Conservation (phyloP, 805 yeast genomes). For the Yamadazyma akitaensis region DNA sequence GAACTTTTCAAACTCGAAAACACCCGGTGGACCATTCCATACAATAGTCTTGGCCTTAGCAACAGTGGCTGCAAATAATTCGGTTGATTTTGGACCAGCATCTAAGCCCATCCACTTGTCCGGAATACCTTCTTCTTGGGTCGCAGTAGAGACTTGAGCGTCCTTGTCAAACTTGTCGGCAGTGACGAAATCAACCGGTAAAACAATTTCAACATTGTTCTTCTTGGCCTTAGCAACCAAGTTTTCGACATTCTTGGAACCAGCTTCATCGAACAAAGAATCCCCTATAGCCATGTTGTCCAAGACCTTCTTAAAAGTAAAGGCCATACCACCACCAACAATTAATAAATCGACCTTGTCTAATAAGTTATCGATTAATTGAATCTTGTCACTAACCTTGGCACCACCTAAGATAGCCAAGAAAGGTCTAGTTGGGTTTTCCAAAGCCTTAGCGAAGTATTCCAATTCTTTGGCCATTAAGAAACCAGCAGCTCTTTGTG, state of each 20-base stretch:
- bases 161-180: constrained; percentile 93
- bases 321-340: constrained; percentile 99
- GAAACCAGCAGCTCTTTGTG: constrained; percentile 98
- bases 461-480: constrained; percentile 94
- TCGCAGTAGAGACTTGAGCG: constrained; percentile 80
- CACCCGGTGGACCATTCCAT: constrained; percentile 99
- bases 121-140: constrained; percentile 90
- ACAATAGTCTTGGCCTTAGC: constrained; percentile 95
- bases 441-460: constrained; percentile 97
- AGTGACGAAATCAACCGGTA: constrained; percentile 94
- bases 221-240: constrained; percentile 94
- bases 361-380: constrained; percentile 92
- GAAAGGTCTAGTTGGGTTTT: constrained; percentile 97
- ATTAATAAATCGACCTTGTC: constrained; percentile 94
- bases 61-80: constrained; percentile 77
- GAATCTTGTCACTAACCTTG: constrained; percentile 98
- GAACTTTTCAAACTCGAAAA: constrained; percentile 92
- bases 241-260: constrained; percentile 91
- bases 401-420: constrained; percentile 99
- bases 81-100: constrained; percentile 85
- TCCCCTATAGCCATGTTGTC: constrained; percentile 85
- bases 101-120: constrained; percentile 95
- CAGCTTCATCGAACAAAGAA: constrained; percentile 89
- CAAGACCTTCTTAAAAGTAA: constrained; percentile 94
- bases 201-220: constrained; percentile 87